Evolutionary conservation across 495 filamentous ascomycete genomes (phyloP), one percentile per base, ranked within the genome.

Genomic region (Cercophora samala): DNA sequence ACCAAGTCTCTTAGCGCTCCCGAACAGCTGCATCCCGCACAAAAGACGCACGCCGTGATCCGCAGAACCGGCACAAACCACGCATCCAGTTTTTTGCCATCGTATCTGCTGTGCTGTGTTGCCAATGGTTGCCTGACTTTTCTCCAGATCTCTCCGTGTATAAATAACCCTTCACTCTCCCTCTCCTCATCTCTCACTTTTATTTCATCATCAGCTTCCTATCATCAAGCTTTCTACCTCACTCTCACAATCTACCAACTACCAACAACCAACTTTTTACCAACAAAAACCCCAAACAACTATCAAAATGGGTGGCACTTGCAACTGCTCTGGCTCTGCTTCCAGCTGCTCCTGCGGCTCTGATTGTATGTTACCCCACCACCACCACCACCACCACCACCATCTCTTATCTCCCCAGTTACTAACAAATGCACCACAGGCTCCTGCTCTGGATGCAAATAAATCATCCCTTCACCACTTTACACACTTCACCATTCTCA

Each of bases 291-390:
- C 62, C 26, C 61, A 19, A 67, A 68, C 53, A 62, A 67, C 69
- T 62, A 69, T 68, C 79, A 82, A 77, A 69, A 81, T 82, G 80
- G 77, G 77, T 71, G 79, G 78, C 68, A 76, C 78, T 67, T 82
- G 81, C 73, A 68, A 71, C 69, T 83, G 82, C 75, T 77, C 78
- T 73, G 80, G 80, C 65, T 63, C 62, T n/a, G 68, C 74, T 62
- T 73, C 72, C 8, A 65, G 64, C 64, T 83, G 76, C 73, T 72
- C 64, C 65, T 78, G 80, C 73, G 77, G 78, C 71, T 70, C 73
- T 37, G 64, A 70, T 70, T 83, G 81, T 83, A 71, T 71, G 80
- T 79, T 13, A 4, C 55, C 62, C 58, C 5, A 22, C 21, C 56
- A 5, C 13, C 59, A 32, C 11, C 64, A 51, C n/a, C 19, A 8